Conservation (phyloP, 371 early-diverging fungal genomes). For the Mucor velutinosus region DNA sequence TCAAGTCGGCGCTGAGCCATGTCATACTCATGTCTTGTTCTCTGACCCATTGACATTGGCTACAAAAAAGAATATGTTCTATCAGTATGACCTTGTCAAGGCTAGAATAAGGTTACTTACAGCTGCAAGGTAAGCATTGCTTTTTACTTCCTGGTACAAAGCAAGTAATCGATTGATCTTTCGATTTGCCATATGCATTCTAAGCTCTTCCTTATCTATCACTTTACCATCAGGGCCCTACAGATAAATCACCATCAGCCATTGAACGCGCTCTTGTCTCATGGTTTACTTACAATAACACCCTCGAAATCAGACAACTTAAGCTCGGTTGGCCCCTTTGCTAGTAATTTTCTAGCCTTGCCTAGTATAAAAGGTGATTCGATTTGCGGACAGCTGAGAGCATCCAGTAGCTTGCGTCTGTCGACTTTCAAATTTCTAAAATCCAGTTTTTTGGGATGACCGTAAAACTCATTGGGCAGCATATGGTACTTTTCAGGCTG, state of each 20-base stretch:
- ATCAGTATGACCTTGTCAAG: background rate
- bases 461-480: background rate
- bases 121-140: background rate
- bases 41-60: background rate
- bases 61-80: background rate
- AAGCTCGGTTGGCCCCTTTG: background rate
- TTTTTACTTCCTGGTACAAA: background rate
- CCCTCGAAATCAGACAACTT: background rate
- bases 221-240: background rate
- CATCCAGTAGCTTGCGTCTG: background rate
- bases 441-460: background rate
- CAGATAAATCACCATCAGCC: background rate
- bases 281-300: background rate
- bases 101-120: background rate
- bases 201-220: background rate
- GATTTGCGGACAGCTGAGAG: background rate
- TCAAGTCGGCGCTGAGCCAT: background rate
- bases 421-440: background rate
- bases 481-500: background rate
- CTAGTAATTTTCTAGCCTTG: background rate
- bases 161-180: background rate
- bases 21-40: background rate
- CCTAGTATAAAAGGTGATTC: background rate
- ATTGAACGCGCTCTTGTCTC: background rate
- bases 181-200: background rate